phyloP scores from a whole-genome alignment of 208 protist species.

The Acanthamoeba royreba region DNA sequence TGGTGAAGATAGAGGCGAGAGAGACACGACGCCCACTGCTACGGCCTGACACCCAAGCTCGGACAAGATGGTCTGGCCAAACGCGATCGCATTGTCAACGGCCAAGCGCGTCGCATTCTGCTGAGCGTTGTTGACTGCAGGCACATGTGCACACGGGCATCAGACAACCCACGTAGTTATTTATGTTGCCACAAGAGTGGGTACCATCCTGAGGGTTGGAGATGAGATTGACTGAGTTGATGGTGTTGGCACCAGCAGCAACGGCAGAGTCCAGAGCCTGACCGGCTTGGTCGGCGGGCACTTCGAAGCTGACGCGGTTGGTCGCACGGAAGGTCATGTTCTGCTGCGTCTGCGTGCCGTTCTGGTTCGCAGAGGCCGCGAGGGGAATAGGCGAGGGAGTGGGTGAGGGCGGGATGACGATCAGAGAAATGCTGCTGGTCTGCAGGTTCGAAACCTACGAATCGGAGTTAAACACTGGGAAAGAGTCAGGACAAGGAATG shows the following conservation, averaged over 20 bases:
- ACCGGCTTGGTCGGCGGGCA: background rate
- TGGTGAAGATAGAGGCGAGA: background rate
- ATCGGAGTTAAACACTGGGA: background rate
- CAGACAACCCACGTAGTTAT: background rate
- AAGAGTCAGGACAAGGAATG: background rate
- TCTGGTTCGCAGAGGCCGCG: background rate
- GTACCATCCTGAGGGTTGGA: background rate
- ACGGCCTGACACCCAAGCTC: background rate
- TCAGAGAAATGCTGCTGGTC: conserved; percentile 7
- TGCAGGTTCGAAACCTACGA: background rate
- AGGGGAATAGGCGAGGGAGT: background rate
- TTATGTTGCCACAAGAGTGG: background rate
- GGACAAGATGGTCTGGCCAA: background rate
- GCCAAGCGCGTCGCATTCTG: background rate
- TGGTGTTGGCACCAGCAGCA: conserved; percentile 24
- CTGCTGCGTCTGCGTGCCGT: background rate
- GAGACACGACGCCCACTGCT: background rate
- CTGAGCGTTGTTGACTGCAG: background rate
- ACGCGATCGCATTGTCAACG: background rate
- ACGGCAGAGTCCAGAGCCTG: background rate
- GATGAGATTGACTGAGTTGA: background rate
- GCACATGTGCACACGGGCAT: background rate
- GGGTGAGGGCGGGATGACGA: background rate
- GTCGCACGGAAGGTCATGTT: background rate
- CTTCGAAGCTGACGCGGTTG: background rate